A percentile compares a stretch with the other conserved stretches of the same genome.
Evolutionary conservation across 768 basidiomycete species (phyloP).

Genomic region (Russula abietina): DNA sequence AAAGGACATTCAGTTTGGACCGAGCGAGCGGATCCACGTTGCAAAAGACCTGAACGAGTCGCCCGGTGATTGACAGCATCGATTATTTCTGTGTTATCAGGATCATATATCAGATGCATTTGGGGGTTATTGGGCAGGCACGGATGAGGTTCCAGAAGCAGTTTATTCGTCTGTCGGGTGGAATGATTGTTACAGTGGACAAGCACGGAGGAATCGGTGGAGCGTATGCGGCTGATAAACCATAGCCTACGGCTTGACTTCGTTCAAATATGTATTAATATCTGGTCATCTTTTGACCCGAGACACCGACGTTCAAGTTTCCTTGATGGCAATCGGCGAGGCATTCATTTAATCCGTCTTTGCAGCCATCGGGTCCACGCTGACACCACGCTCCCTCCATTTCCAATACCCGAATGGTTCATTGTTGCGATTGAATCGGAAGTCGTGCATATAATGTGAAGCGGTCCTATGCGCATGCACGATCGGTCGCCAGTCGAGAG

Average conservation of each 20-base stretch:
- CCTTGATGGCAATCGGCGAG: not conserved
- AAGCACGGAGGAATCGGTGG: not conserved
- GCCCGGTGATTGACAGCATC: not conserved
- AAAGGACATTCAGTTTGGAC: no score
- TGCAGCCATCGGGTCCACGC: slow-evolving; percentile 42
- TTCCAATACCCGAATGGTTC: slow-evolving; percentile 43
- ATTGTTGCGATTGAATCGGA: slow-evolving; percentile 48
- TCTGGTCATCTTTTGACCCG: not conserved
- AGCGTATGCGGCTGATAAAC: not conserved
- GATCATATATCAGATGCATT: not conserved
- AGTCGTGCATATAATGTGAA: slow-evolving; percentile 63
- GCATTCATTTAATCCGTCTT: not conserved
- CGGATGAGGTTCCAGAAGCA: not conserved
- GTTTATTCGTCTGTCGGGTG: not conserved
- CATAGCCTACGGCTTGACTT: not conserved
- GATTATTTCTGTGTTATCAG: not conserved
- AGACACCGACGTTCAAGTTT: not conserved
- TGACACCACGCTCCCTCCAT: slow-evolving; percentile 52
- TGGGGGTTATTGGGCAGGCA: not conserved
- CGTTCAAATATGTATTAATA: not conserved
- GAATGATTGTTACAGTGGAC: not conserved
- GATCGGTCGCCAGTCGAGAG: slow-evolving; percentile 52
- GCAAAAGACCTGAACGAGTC: not conserved
- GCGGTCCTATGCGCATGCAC: slow-evolving; percentile 80
- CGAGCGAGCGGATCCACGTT: not conserved